Evolutionary conservation across 1,284 basidiomycete species (phyloP).

Genomic region (Coriolopsis trogii): DNA sequence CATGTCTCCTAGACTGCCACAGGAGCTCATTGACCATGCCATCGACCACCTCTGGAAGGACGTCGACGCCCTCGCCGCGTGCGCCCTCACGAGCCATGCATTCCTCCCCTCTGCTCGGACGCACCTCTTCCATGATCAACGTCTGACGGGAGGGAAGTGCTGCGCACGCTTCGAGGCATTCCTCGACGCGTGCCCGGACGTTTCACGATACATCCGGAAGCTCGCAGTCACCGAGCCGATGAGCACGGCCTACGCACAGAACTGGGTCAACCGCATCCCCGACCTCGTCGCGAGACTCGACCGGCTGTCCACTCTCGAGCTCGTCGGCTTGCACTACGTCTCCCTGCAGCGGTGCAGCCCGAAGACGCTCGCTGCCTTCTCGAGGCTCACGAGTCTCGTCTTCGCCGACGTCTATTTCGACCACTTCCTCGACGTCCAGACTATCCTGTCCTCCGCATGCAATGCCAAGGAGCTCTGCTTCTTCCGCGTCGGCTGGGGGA

Average conservation of each 20-base stretch:
- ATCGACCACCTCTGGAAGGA: constrained; percentile 41
- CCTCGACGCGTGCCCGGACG: constrained; percentile 12
- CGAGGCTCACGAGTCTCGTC: constrained; percentile 14
- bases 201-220: constrained; percentile 19
- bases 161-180: constrained; percentile 23
- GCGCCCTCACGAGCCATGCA: constrained; percentile 37
- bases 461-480: constrained; percentile 15
- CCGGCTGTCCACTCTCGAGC: constrained; percentile 19
- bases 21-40: constrained; percentile 39
- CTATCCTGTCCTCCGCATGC: constrained; percentile 18
- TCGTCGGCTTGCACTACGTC: constrained; percentile 21
- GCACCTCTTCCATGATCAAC: constrained; percentile 36
- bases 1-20: constrained; percentile 15
- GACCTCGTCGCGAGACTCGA: constrained; percentile 12
- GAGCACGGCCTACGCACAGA: constrained; percentile 17
- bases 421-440: constrained; percentile 18
- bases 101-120: constrained; percentile 38
- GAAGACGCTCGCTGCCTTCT: constrained; percentile 12
- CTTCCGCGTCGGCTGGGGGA: constrained; percentile 22
- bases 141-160: constrained; percentile 9
- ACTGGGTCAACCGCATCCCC: constrained; percentile 23
- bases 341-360: constrained; percentile 14
- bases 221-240: constrained; percentile 19
- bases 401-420: constrained; percentile 27
- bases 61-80: constrained; percentile 31